phyloP scores from a whole-genome alignment of 2,329 filamentous ascomycete genomes.

The Dactylellina parvicollis region DNA sequence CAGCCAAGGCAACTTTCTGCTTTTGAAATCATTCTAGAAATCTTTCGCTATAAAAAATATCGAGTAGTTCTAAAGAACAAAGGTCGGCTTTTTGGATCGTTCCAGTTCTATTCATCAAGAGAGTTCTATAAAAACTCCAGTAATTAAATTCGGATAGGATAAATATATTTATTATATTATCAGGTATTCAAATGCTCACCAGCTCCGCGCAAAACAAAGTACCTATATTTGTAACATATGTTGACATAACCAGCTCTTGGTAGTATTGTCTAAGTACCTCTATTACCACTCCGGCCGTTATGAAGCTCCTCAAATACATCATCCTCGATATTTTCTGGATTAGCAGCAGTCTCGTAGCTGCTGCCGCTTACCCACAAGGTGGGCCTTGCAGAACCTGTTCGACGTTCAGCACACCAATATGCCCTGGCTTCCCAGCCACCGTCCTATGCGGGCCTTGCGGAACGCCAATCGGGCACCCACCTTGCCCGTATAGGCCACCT shows the following conservation, averaged over 20 bases:
- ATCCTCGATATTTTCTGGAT: constrained; percentile 7
- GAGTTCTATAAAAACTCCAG: too few species aligned
- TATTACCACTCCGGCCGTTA: neutral
- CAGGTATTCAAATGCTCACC: too few species aligned
- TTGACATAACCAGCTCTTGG: neutral
- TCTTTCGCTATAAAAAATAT: too few species aligned
- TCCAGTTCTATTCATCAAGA: too few species aligned
- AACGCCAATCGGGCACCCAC: constrained; percentile 16
- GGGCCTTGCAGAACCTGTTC: constrained; percentile 25
- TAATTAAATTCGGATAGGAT: too few species aligned
- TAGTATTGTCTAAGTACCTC: neutral
- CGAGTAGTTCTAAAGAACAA: too few species aligned
- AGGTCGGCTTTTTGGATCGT: too few species aligned
- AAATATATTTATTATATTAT: too few species aligned
- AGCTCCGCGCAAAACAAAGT: too few species aligned
- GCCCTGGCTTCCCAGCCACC: constrained; percentile 33
- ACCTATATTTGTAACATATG: too few species aligned
- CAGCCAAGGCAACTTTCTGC: too few species aligned
- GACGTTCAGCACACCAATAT: constrained; percentile 31
- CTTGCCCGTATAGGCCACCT: constrained; percentile 21
- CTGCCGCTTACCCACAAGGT: constrained; percentile 11
- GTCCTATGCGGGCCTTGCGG: constrained; percentile 42
- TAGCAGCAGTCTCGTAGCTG: constrained; percentile 19
- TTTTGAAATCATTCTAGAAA: too few species aligned
- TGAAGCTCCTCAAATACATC: neutral